A percentile compares a stretch with the other conserved stretches of the same genome.
Conservation (phyloP, 2,329 filamentous ascomycete species). For the Alternaria longipes region DNA sequence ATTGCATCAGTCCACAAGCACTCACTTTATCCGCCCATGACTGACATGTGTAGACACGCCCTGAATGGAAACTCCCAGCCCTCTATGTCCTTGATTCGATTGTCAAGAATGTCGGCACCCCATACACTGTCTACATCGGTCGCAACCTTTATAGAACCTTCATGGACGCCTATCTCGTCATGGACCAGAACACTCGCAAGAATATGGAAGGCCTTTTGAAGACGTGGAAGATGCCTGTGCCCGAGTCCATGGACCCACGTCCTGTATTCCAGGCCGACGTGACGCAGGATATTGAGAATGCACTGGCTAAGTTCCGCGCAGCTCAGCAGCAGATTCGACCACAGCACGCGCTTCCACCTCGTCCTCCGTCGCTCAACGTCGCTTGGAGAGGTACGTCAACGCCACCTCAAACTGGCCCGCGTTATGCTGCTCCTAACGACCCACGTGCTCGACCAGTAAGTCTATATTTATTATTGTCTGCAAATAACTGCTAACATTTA, state of each 20-base stretch:
- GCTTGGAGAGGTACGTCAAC: constrained; percentile 78
- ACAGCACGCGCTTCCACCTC: constrained; percentile 51
- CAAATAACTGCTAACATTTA: constrained; percentile 12
- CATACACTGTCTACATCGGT: constrained; percentile 94
- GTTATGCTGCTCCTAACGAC: constrained; percentile 45
- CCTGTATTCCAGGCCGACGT: constrained; percentile 90
- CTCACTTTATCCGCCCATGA: constrained; percentile 12
- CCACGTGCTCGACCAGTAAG: constrained; percentile 51
- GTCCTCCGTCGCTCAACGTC: constrained; percentile 56
- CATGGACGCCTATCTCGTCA: constrained; percentile 94
- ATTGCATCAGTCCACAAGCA: background rate
- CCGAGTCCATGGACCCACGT: constrained; percentile 89
- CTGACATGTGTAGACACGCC: constrained; percentile 73
- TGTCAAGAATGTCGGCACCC: constrained; percentile 97
- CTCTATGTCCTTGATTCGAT: constrained; percentile 98
- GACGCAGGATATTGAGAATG: constrained; percentile 91
- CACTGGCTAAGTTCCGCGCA: constrained; percentile 81
- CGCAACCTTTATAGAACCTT: constrained; percentile 92
- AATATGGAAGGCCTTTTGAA: constrained; percentile 98
- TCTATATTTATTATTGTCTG: background rate
- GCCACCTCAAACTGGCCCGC: constrained; percentile 64
- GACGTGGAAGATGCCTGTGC: constrained; percentile 97
- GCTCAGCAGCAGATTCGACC: constrained; percentile 64
- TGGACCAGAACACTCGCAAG: constrained; percentile 81
- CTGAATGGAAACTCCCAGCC: constrained; percentile 90